Evolutionary conservation across 164 flowering plant genomes (phyloP).

Genomic region (Liquidambar formosana): DNA sequence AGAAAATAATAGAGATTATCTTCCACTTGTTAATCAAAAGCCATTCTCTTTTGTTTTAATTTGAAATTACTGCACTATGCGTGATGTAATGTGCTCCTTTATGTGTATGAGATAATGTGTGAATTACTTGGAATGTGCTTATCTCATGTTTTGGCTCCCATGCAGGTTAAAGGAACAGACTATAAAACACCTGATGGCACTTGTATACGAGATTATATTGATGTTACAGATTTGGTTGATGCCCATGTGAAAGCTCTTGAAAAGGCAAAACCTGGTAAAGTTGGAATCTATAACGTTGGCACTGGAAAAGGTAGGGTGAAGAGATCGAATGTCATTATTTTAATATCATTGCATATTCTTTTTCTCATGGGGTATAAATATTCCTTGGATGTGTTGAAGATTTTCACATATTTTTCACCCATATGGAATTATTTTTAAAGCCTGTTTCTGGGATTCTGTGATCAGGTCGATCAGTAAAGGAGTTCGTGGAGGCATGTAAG

Average conservation of each 20-base stretch:
- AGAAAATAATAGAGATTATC: no score
- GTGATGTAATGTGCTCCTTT: not conserved
- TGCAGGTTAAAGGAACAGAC: conserved; percentile 89
- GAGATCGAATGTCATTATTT: not conserved
- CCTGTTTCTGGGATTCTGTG: not conserved
- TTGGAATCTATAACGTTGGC: conserved; percentile 97
- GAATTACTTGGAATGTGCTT: not conserved
- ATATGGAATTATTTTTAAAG: not conserved
- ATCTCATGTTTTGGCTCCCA: not conserved
- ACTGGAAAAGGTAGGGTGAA: conserved; percentile 76
- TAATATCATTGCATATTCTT: not conserved
- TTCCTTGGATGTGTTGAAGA: not conserved
- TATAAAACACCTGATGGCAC: conserved; percentile 91
- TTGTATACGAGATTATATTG: conserved; percentile 90
- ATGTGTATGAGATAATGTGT: not conserved
- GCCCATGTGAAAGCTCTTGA: conserved; percentile 99
- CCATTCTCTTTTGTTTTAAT: not conserved
- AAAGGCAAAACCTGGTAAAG: conserved; percentile 67
- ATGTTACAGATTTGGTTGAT: conserved; percentile 94
- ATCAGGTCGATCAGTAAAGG: conserved; percentile 96
- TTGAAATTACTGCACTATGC: not conserved
- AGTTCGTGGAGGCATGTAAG: conserved; percentile 95
- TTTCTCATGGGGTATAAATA: not conserved
- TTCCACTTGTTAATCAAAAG: no score
- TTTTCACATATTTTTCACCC: not conserved